Base-by-base conservation (phyloP, 2,329 filamentous ascomycete genomes). In the Cladorrhinum sp. region DNA sequence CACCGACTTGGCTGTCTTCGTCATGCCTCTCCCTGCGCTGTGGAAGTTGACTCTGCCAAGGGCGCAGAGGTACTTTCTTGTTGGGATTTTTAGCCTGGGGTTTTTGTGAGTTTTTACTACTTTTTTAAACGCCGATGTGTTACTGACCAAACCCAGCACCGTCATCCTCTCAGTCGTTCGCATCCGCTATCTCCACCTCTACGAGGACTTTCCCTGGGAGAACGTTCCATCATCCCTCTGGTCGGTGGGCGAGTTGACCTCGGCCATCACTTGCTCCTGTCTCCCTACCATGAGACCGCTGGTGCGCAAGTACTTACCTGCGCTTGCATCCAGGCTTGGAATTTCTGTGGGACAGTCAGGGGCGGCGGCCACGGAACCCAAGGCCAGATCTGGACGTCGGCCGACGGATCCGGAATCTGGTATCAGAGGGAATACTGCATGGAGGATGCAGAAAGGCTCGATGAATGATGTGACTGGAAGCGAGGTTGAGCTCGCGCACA, bases 81-180 rank as follows among this genome's bases (percentile, higher is more conserved):
- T 75, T 2, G 70, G 67, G 8, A 73, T 76, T 30, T 76, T 76
- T 53, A 69, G 72, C 54, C 65, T 75, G 12, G 73, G 74, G 12
- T 74, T 76, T 56, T 76, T 76, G 73, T 74, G 57, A 62, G 72
- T 69, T 14, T n/a, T 20, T 18, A 6, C 33, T 36, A 23, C 57
- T 26, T n/a, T 33, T 7, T 26, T 28, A 9, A 12, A 26, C 30
- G 72, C 68, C 24, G 10, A 4, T 42, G 10, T 42, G 10, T 16
- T 42, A 16, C 3, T 14, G 14, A 42, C 10, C 48, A 46, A 52
- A 14, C 9, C 1, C 7, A 67, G 61, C 58, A 76, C 74, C 8
- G 73, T 72, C 57, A 69, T 71, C 28, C 73, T 76, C 49, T 76
- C 74, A 12, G 64, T 75, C 36, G 69, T 76, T 58, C 73, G 75